Base-by-base conservation (phyloP, 371 early-diverging fungal species). In the Entomophthora muscae region DNA sequence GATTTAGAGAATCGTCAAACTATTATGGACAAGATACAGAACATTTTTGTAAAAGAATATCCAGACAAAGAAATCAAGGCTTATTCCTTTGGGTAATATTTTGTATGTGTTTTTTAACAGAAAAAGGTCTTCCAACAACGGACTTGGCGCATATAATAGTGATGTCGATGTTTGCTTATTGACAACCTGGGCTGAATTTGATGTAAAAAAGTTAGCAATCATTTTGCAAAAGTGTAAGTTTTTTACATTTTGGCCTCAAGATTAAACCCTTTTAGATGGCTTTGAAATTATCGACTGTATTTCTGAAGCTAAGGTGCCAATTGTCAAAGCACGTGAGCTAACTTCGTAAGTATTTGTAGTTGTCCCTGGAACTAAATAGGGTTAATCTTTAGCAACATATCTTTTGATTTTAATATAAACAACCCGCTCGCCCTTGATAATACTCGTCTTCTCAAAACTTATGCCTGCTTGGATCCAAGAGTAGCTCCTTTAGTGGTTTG, bases 401-500 rank as follows among this genome's bases (percentile, higher is more conserved):
- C 85, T 30, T 87, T 90, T 71, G 94, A 93, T 71, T 79, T 91
- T 57, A 90, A 90, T 67, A 83, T 88, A 42, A 89, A 89, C 68
- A 87, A 86, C 62, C 80, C 84, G 0, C 64, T 89, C 31, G 91
- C 89, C 0, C 69, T 89, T 27, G 76, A 81, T 57, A 93, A 93
- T 66, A 89, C 90, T 1, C 67, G 71, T 58, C 75, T 93, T 75
- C 81, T 93, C 32, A 74, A 76, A 66, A 78, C 82, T 0, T 93
- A 90, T 72, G 82, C 88, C 12, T 78, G 76, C 1, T 68, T 86
- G 13, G 94, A 93, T 69, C 78, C 83, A 1, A 83, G 94, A 3
- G 90, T 91, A 2, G 72, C 83, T 10, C 85, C 82, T 0, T 70
- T 93, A 33, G 71, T 84, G 29, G 78, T 86, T 77, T 73, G 83